These are phyloP conservation scores for Chaetoscypha palmicola DNA, from an alignment of 2,329 filamentous ascomycete genomes.

Conservation along the genomic window DNA sequence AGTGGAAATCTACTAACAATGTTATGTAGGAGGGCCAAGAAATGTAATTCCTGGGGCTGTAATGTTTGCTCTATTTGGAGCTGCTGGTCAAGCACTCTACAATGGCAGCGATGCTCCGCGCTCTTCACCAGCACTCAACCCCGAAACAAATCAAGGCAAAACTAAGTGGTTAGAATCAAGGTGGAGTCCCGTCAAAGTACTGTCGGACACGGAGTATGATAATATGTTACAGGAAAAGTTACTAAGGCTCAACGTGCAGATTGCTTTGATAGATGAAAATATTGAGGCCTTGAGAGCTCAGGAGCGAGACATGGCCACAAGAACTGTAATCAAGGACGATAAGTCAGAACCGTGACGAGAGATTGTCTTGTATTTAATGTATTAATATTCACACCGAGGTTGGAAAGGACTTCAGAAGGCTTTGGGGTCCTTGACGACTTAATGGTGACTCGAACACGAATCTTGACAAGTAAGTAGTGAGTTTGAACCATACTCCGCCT, in stretches of 20 bases:
- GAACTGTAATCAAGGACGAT: too few relatives aligned
- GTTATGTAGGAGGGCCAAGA: conserved; percentile 45
- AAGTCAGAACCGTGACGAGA: too few relatives aligned
- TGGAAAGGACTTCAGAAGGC: too few relatives aligned
- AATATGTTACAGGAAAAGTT: conserved; percentile 64
- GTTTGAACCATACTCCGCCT: too few relatives aligned
- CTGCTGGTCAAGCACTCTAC: conserved; percentile 48
- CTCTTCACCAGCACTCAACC: neutral
- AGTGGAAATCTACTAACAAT: neutral
- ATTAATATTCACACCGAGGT: too few relatives aligned
- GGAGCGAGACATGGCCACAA: too few relatives aligned
- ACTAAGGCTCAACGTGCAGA: conserved; percentile 65
- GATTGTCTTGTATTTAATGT: too few relatives aligned
- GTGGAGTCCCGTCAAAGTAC: conserved; percentile 63
- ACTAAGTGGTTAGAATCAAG: conserved; percentile 46
- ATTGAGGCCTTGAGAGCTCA: conserved; percentile 44
- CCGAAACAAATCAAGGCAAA: conserved; percentile 19
- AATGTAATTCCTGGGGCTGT: conserved; percentile 49
- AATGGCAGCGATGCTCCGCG: conserved; percentile 41
- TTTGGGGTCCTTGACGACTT: too few relatives aligned
- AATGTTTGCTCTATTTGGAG: conserved; percentile 52
- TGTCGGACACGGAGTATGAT: conserved; percentile 68
- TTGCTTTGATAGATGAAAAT: conserved; percentile 70
- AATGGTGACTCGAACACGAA: too few relatives aligned
- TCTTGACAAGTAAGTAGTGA: too few relatives aligned